Evolutionary conservation across 2,329 filamentous ascomycete genomes (phyloP), one percentile per base, ranked within the genome.

Genomic region (Incumbomyces lentus): DNA sequence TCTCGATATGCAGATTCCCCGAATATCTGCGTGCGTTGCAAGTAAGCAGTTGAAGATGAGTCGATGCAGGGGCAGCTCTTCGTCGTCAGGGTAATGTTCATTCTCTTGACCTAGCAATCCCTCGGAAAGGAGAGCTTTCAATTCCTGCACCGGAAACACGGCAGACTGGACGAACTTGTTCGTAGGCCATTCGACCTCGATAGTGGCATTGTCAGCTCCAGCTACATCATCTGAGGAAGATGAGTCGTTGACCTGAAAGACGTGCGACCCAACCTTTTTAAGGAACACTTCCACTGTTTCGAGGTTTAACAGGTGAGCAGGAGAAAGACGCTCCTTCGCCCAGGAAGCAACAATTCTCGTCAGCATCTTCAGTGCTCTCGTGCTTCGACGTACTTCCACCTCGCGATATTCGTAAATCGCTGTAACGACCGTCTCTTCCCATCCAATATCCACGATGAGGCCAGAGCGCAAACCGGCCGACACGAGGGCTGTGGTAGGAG

Each of bases 351-450:
- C 81, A 47, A 81, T 76, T 55, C 82, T 73, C 36, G 83, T 75
- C 16, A 96, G 68, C 48, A 76, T 63, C 59, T 81, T 89, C 49
- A 83, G 87, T 30, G 79, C 88, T 53, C 92, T 75, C 12, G 86
- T 72, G 33, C 78, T 90, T 45, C 86, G 75, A 47, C 73, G 77
- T 45, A 78, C 79, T 13, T 74, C 72, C 1, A 95, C 78, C 62
- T 94, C 88, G 45, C 86, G 81, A 62, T 88, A 95, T 65, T 98
- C 92, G 60, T 89, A 96, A 6, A 96, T 74, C 5, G 82, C 84
- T 0, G 87, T 94, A 17, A 93, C 78, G 12, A 82, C 76, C 0
- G 89, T 94, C 64, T 96, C 92, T 35, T 81, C 75, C 92, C 92
- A 98, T 36, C 90, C 92, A 50, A 98, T 74, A 59, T 98, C 88